Base-by-base conservation (phyloP, 768 basidiomycete species). In the Lactarius sp. region DNA sequence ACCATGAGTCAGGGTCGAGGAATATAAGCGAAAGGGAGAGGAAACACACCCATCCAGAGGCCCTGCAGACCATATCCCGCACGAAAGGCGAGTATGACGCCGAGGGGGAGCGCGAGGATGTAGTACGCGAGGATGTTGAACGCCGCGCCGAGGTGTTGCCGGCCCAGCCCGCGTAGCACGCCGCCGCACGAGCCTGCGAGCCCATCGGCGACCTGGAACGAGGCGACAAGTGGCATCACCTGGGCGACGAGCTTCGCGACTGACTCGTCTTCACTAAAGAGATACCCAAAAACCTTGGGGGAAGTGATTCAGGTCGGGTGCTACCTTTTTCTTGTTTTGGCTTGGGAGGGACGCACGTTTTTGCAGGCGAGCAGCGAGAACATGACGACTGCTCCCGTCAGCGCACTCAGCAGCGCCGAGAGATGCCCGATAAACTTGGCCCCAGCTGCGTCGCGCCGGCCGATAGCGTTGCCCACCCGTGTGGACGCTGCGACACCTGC, bases 81-180 rank as follows among this genome's bases (percentile, higher is more conserved):
- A 27, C 65, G 68, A 70, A 83, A 83, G 2, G 83, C 83, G 12
- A 84, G 78, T 1, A 75, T 77, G 59, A 81, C 78, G 12, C 82
- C 83, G 22, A 83, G 70, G 0, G 83, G 83, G 2, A 83, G 71
- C 4, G 81, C 83, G 42, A 84, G 70, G 1, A 82, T 74, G 61
- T 83, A 84, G 71, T 84, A 84, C 42, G 88, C 87, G 16, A 88
- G 73, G 31, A 87, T 70, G 70, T 91, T 90, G 76, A 90, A 89
- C 7, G 84, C 68, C 8, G 89, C 88, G 7, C 88, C 89, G 18
- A 90, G 79, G 64, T 86, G 84, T 70, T 91, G 89, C 20, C 86
- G 72, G 7, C 77, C 80, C 69, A 80, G 79, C 2, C 82, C 80
- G 56, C 80, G 78, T 34, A 83, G 75, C 27, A 78, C 74, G 6